Base-by-base conservation (phyloP, 495 filamentous ascomycete genomes). In the Cercophora scortea region DNA sequence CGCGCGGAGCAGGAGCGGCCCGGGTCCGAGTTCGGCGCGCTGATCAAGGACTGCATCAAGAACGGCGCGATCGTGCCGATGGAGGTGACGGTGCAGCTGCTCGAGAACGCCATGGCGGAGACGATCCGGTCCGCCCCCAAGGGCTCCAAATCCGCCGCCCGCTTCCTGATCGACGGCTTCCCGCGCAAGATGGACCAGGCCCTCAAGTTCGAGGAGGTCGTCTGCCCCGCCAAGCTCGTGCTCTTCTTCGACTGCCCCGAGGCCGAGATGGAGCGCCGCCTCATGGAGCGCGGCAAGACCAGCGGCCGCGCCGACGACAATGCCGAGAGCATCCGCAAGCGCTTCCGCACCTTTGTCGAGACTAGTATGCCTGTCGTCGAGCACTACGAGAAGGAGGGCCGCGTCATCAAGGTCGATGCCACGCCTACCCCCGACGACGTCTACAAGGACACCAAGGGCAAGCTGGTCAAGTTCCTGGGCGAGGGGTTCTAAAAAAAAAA, bases 101-200 rank as follows among this genome's bases (percentile, higher is more conserved):
- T 98, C 4, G 93, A 96, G 68, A 90, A 95, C 65, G 88, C 90
- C 8, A 96, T 98, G 88, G 80, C 75, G 50, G 81, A 80, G 4
- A 71, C 72, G 0, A 77, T 90, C 9, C 51, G 66, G 32, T 61
- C 42, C 3, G 63, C 43, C 58, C 61, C 45, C 60, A n/a, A 32
- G 6, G 34, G 25, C n/a, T 18, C 32, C 11, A 47, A 60, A 25
- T 32, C 54, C 43, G 47, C 63, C 15, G 65, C 66, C 16, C 77
- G 77, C 42, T 96, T 96, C 76, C 73, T 97, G 58, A 88, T 97
- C 58, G 92, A 97, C 67, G 86, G 92, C 1, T 98, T 98, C 77
- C 93, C 93, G 18, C 83, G 93, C 46, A 90, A 98, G 71, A 87
- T 97, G 70, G 92, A 96, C 77, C 93, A 98, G 78, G 93, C 93